phyloP scores from a whole-genome alignment of 352 stramenopile species.

The Phytopythium litorale region DNA sequence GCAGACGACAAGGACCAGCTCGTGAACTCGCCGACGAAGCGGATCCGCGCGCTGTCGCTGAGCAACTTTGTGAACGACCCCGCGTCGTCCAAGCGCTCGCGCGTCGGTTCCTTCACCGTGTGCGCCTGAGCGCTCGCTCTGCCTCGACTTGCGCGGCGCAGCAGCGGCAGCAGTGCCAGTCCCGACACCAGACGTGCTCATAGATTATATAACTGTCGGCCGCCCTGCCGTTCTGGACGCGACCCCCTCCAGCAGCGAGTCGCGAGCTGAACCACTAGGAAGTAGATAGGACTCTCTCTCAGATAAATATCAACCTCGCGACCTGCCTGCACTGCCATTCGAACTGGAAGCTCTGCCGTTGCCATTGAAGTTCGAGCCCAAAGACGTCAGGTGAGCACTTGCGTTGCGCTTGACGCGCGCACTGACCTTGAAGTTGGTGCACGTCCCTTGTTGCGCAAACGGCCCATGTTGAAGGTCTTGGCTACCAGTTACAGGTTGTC shows the following conservation, averaged over 20 bases:
- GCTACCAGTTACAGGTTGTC: not conserved
- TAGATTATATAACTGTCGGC: conserved; percentile 5
- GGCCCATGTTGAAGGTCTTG: not conserved
- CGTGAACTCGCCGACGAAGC: conserved; percentile 68
- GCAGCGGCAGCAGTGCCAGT: not conserved
- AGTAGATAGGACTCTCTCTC: not conserved
- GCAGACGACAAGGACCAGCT: conserved; percentile 32
- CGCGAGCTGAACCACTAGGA: not conserved
- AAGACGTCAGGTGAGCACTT: no score
- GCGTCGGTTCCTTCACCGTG: conserved; percentile 56
- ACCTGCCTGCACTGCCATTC: not conserved
- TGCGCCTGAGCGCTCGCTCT: conserved; percentile 15
- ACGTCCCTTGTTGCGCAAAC: conserved; percentile 1
- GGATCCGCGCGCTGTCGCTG: conserved; percentile 68
- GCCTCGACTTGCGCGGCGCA: not conserved
- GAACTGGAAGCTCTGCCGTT: not conserved
- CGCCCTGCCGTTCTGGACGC: not conserved
- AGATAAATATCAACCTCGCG: not conserved
- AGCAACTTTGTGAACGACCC: conserved; percentile 47
- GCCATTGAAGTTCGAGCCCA: not conserved
- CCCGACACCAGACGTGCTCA: not conserved
- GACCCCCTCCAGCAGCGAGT: not conserved
- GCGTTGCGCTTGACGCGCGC: not conserved
- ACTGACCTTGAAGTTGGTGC: not conserved
- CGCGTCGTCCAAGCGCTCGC: conserved; percentile 55